A percentile compares a stretch with the other conserved stretches of the same genome.
phyloP scores from a whole-genome alignment of 2,329 filamentous ascomycete species.

The Aspergillus melleus region DNA sequence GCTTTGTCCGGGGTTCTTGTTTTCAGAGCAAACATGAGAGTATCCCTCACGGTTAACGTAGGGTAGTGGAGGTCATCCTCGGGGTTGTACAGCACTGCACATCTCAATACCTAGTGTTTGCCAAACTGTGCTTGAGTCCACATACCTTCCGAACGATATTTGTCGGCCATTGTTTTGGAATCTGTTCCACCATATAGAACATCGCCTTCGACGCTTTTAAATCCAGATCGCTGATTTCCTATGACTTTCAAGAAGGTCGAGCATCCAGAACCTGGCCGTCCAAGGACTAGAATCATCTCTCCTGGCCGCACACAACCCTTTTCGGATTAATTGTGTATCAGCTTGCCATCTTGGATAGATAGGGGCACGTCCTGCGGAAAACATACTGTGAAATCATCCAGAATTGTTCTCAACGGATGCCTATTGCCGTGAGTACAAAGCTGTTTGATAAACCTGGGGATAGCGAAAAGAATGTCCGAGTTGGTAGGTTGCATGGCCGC shows the following conservation, averaged over 20 bases:
- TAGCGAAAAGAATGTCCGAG: slow-evolving; percentile 55
- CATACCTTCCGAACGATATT: slow-evolving; percentile 46
- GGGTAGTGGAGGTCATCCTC: slow-evolving; percentile 78
- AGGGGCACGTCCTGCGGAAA: background rate
- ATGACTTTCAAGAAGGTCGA: slow-evolving; percentile 85
- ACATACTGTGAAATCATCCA: slow-evolving; percentile 59
- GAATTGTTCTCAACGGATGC: slow-evolving; percentile 61
- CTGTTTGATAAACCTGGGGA: slow-evolving; percentile 50
- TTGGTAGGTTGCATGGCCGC: slow-evolving; percentile 61
- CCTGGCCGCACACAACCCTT: slow-evolving; percentile 44
- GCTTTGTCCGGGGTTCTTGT: slow-evolving; percentile 65
- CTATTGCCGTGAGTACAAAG: slow-evolving; percentile 34
- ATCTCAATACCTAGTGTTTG: slow-evolving; percentile 8
- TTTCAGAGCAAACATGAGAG: slow-evolving; percentile 69
- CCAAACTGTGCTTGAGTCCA: background rate
- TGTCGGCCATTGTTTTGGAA: slow-evolving; percentile 52
- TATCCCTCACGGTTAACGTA: slow-evolving; percentile 73
- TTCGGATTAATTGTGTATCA: background rate
- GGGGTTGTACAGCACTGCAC: slow-evolving; percentile 68
- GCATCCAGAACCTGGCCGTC: slow-evolving; percentile 54
- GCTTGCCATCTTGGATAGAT: background rate
- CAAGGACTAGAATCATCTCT: slow-evolving; percentile 43
- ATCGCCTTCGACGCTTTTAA: slow-evolving; percentile 57
- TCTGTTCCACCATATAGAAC: slow-evolving; percentile 58
- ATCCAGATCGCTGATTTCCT: slow-evolving; percentile 65